Conservation (phyloP, 2,329 filamentous ascomycete genomes). For the Sporothrix euskadiensis region DNA sequence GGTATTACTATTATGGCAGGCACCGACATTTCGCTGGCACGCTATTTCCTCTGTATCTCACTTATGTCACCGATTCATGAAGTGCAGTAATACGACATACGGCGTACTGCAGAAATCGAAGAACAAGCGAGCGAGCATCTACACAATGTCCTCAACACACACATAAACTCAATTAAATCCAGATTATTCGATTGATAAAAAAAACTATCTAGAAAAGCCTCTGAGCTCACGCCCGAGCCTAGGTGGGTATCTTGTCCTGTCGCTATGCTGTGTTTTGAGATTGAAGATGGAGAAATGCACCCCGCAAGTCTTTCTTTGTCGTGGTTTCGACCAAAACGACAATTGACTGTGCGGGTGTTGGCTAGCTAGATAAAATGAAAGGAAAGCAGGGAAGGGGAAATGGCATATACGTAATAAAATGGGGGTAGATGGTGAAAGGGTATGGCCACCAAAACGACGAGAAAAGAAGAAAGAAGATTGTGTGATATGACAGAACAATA, state of each 20-base stretch:
- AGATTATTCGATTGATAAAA: neutral
- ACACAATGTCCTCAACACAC: too few species aligned
- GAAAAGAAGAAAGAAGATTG: neutral
- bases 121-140: too few species aligned
- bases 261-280: constrained; percentile 23
- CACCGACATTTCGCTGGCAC: constrained; percentile 8
- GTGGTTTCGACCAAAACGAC: neutral
- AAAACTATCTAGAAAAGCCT: constrained; percentile 16
- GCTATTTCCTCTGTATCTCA: neutral
- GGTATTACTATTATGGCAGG: neutral
- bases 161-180: neutral
- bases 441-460: neutral
- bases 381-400: neutral
- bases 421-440: neutral
- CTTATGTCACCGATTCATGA: neutral
- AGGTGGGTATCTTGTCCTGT: constrained; percentile 20
- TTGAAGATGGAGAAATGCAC: constrained; percentile 7
- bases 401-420: neutral
- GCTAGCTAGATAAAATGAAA: constrained; percentile 3
- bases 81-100: neutral
- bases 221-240: constrained; percentile 12
- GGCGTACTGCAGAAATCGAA: neutral
- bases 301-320: neutral
- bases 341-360: neutral
- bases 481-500: too few species aligned